phyloP scores from a whole-genome alignment of 1,139 yeast species.

The Pichia inconspicua region DNA sequence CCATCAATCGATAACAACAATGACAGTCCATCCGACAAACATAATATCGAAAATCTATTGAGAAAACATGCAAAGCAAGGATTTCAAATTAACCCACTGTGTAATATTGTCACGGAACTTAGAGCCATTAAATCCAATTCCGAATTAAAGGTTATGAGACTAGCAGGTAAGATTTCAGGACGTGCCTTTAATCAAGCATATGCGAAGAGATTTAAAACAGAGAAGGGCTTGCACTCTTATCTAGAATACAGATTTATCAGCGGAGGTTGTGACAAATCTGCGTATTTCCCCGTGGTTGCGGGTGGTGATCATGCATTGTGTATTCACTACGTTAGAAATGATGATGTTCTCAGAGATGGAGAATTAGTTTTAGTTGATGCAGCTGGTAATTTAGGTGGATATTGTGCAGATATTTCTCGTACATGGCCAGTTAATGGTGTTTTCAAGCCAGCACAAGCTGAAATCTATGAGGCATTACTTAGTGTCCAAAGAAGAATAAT shows the following conservation, averaged over 20 bases:
- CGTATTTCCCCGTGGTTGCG: slow-evolving; percentile 95
- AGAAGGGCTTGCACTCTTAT: slow-evolving; percentile 71
- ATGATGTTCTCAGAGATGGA: slow-evolving; percentile 62
- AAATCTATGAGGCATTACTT: slow-evolving; percentile 80
- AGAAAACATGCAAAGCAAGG: slow-evolving; percentile 15
- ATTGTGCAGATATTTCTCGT: slow-evolving; percentile 90
- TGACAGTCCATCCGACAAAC: slow-evolving; percentile 5
- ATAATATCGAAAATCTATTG: slow-evolving; percentile 22
- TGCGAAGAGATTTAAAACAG: slow-evolving; percentile 55
- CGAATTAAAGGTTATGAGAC: slow-evolving; percentile 72
- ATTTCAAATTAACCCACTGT: slow-evolving; percentile 34
- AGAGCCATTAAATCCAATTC: slow-evolving; percentile 67
- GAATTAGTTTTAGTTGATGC: slow-evolving; percentile 93
- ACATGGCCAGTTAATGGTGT: slow-evolving; percentile 84
- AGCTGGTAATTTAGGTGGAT: slow-evolving; percentile 89
- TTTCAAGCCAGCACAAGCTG: slow-evolving; percentile 72
- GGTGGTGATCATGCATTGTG: slow-evolving; percentile 82
- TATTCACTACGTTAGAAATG: slow-evolving; percentile 86
- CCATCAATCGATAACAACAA: slow-evolving; percentile 4
- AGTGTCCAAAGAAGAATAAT: slow-evolving; percentile 78
- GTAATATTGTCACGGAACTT: slow-evolving; percentile 44
- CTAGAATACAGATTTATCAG: slow-evolving; percentile 74
- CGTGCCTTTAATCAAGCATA: slow-evolving; percentile 79
- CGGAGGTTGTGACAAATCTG: slow-evolving; percentile 85
- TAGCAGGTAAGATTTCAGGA: slow-evolving; percentile 76